Evolutionary conservation across 305 asterid species (phyloP).

Genomic region (Fraxinus nigra): DNA sequence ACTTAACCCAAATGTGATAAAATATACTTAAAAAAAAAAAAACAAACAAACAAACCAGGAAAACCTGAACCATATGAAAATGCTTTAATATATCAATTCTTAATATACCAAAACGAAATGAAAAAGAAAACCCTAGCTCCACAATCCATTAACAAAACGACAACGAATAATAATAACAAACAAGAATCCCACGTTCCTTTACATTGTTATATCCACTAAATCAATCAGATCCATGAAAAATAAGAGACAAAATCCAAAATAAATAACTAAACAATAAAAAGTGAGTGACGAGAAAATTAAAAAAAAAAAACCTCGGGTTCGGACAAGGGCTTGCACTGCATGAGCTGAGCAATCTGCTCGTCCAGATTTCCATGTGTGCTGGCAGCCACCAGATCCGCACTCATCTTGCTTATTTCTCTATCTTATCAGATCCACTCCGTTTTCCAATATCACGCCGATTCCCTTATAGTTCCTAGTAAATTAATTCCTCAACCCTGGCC

Average conservation of each 20-base stretch:
- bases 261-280: neutral
- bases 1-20: neutral
- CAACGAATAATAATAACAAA: neutral
- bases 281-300: neutral
- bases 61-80: neutral
- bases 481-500: slow-evolving; percentile 26
- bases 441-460: slow-evolving; percentile 28
- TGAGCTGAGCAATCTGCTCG: slow-evolving; percentile 91
- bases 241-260: neutral
- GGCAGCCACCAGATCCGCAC: slow-evolving; percentile 80
- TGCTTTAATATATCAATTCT: neutral
- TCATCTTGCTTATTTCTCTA: slow-evolving; percentile 48
- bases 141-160: neutral
- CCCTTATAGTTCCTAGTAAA: slow-evolving; percentile 17
- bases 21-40: neutral
- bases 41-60: neutral
- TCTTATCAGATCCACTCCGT: slow-evolving; percentile 31
- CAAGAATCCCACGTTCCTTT: slow-evolving; percentile 11
- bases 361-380: slow-evolving; percentile 84
- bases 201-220: slow-evolving; percentile 18
- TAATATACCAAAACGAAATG: neutral
- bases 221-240: slow-evolving; percentile 35
- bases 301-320: slow-evolving; percentile 68
- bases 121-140: neutral
- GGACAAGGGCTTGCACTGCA: slow-evolving; percentile 95